phyloP scores from a whole-genome alignment of 1,139 yeast genomes.

The Trichomonascaceae sp. region DNA sequence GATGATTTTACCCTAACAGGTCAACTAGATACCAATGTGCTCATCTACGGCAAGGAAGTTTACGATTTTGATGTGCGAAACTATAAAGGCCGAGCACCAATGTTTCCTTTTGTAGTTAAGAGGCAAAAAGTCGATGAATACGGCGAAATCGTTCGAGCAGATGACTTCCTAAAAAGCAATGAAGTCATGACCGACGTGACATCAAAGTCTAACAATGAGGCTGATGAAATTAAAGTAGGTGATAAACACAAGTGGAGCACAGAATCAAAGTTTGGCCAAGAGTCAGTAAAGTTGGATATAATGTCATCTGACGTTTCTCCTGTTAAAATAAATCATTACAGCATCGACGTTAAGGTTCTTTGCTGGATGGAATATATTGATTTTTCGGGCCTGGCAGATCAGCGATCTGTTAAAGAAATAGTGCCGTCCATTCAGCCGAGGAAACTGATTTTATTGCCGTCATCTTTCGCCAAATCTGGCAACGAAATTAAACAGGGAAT shows the following conservation, averaged over 20 bases:
- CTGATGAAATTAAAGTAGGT: slow-evolving; percentile 30
- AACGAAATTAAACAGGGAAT: slow-evolving; percentile 9
- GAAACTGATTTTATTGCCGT: slow-evolving; percentile 49
- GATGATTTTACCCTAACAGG: slow-evolving; percentile 25
- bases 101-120: slow-evolving; percentile 66
- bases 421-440: slow-evolving; percentile 76
- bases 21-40: slow-evolving; percentile 29
- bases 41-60: slow-evolving; percentile 35
- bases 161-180: slow-evolving; percentile 46
- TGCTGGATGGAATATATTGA: slow-evolving; percentile 79
- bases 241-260: slow-evolving; percentile 36
- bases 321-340: slow-evolving; percentile 37
- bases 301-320: slow-evolving; percentile 44
- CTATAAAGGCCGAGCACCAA: slow-evolving; percentile 52
- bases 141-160: slow-evolving; percentile 62
- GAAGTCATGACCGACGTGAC: slow-evolving; percentile 14
- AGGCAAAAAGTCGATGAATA: slow-evolving; percentile 73
- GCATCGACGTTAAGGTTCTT: slow-evolving; percentile 44
- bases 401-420: slow-evolving; percentile 73
- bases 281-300: slow-evolving; percentile 51
- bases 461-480: slow-evolving; percentile 6
- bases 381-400: slow-evolving; percentile 77
- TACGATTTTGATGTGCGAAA: slow-evolving; percentile 60
- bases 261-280: slow-evolving; percentile 30
- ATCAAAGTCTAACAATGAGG: slow-evolving; percentile 10